A percentile compares a stretch with the other conserved stretches of the same genome.
Conservation (phyloP, 1,284 basidiomycete genomes). For the Ceratobasidium sp. region DNA sequence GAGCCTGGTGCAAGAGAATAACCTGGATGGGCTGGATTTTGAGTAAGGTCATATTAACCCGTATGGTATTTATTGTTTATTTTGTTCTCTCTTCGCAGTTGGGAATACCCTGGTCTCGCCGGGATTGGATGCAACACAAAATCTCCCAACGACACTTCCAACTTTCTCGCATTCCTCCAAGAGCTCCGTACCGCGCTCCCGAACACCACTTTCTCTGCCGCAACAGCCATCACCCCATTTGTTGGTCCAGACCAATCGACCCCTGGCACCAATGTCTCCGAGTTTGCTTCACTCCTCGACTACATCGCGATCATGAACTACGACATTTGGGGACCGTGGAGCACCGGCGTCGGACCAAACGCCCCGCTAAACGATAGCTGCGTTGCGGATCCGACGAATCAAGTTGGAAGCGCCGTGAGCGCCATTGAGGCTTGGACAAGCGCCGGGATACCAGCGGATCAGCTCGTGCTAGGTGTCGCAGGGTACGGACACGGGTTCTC, state of each 20-base stretch:
- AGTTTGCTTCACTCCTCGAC: constrained; percentile 63
- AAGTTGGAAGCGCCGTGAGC: constrained; percentile 50
- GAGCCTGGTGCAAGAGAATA: constrained; percentile 60
- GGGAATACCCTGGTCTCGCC: constrained; percentile 63
- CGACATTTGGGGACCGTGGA: constrained; percentile 62
- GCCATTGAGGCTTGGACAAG: constrained; percentile 62
- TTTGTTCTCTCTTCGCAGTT: constrained; percentile 54
- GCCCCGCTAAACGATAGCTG: constrained; percentile 65
- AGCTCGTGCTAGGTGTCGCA: constrained; percentile 66
- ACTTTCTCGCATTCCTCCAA: constrained; percentile 62
- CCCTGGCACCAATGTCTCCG: constrained; percentile 62
- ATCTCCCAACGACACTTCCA: constrained; percentile 60
- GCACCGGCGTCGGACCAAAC: constrained; percentile 64
- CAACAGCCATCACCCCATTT: constrained; percentile 64
- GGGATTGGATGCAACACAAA: constrained; percentile 61
- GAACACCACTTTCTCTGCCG: constrained; percentile 61
- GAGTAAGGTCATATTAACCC: constrained; percentile 42
- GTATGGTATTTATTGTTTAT: neutral
- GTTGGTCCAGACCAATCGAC: constrained; percentile 57
- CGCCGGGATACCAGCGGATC: constrained; percentile 64
- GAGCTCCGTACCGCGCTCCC: constrained; percentile 61
- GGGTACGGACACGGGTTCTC: constrained; percentile 52
- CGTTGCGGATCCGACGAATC: constrained; percentile 56
- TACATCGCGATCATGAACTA: constrained; percentile 70
- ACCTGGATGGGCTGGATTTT: constrained; percentile 65